phyloP scores from a whole-genome alignment of 1,139 yeast genomes.

The Pichia terricola region DNA sequence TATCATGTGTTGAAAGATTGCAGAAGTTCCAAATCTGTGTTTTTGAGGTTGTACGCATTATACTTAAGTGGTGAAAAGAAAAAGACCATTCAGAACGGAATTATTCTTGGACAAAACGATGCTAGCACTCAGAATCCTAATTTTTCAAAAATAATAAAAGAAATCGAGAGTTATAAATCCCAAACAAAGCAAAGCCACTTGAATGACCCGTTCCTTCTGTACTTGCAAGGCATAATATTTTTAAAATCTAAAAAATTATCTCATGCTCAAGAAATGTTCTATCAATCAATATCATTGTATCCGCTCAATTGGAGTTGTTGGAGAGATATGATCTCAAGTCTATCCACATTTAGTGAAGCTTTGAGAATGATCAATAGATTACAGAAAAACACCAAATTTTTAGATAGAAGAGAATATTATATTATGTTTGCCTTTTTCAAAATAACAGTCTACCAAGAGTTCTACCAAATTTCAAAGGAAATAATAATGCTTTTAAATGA shows the following conservation, averaged over 20 bases:
- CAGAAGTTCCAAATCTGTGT: constrained; percentile 45
- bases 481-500: constrained; percentile 40
- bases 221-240: constrained; percentile 58
- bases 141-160: constrained; percentile 31
- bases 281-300: constrained; percentile 49
- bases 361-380: constrained; percentile 35
- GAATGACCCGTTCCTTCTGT: constrained; percentile 55
- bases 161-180: constrained; percentile 31
- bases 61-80: constrained; percentile 42
- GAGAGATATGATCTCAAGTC: constrained; percentile 67
- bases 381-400: constrained; percentile 25
- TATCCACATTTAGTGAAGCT: constrained; percentile 59
- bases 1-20: constrained; percentile 48
- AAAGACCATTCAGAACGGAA: constrained; percentile 66
- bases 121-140: constrained; percentile 18
- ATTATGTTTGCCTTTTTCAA: constrained; percentile 62
- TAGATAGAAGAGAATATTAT: constrained; percentile 18
- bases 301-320: constrained; percentile 95
- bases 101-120: constrained; percentile 41
- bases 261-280: constrained; percentile 51
- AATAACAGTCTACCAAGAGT: constrained; percentile 67
- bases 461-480: constrained; percentile 55
- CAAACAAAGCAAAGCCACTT: constrained; percentile 20
- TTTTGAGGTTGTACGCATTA: constrained; percentile 58
- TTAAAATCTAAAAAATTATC: constrained; percentile 50